Evolutionary conservation across 768 basidiomycete genomes (phyloP).

Genomic region (Suillus americanus): DNA sequence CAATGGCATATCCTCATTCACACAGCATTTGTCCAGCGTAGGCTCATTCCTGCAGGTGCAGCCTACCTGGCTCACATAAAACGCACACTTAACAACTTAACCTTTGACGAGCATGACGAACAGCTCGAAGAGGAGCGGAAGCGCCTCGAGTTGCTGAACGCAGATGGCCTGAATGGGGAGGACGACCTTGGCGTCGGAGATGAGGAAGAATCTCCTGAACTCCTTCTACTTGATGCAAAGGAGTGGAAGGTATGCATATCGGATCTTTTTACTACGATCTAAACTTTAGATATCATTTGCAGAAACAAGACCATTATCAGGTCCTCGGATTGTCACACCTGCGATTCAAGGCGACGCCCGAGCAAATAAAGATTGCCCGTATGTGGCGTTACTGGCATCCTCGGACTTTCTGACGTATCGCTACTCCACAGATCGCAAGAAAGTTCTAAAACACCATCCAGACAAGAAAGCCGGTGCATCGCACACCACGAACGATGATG

Average conservation of each 20-base stretch:
- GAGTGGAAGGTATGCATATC: slow-evolving; percentile 84
- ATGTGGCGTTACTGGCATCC: slow-evolving; percentile 34
- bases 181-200: slow-evolving; percentile 93
- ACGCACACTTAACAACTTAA: slow-evolving; percentile 69
- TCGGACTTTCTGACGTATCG: not conserved
- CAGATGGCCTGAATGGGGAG: slow-evolving; percentile 48
- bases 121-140: slow-evolving; percentile 53
- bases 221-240: slow-evolving; percentile 85
- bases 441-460: slow-evolving; percentile 98
- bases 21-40: slow-evolving; percentile 42
- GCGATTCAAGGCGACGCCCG: slow-evolving; percentile 81
- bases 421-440: slow-evolving; percentile 78
- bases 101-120: slow-evolving; percentile 83
- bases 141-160: slow-evolving; percentile 50
- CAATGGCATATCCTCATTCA: not conserved
- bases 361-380: slow-evolving; percentile 97
- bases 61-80: slow-evolving; percentile 85
- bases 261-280: slow-evolving; percentile 1
- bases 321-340: slow-evolving; percentile 93
- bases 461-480: slow-evolving; percentile 87
- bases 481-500: slow-evolving; percentile 91
- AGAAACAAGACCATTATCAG: slow-evolving; percentile 99
- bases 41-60: slow-evolving; percentile 81
- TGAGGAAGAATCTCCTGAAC: slow-evolving; percentile 74
- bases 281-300: slow-evolving; percentile 6